Conservation (phyloP, 306 rosid species). For the Casuarina glauca region DNA sequence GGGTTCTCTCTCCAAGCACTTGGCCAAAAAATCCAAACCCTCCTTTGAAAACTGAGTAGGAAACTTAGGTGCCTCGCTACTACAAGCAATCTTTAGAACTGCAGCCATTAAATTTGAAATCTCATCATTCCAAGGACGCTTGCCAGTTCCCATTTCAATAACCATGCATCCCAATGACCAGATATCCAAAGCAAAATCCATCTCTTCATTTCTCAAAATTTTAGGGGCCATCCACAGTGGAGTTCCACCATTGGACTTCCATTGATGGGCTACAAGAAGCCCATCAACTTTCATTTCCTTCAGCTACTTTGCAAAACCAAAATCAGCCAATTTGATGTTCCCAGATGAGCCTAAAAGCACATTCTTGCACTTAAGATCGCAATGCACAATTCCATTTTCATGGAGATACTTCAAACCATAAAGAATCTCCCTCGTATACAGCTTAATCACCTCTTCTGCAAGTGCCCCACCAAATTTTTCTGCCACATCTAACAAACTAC, state of each 20-base stretch:
- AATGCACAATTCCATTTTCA: conserved; percentile 47
- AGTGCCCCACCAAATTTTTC: conserved; percentile 57
- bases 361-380: conserved; percentile 65
- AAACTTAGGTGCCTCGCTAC: conserved; percentile 41
- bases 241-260: conserved; percentile 41
- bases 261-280: not conserved
- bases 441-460: conserved; percentile 50
- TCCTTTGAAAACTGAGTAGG: conserved; percentile 48
- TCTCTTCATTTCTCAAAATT: conserved; percentile 44
- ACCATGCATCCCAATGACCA: conserved; percentile 72
- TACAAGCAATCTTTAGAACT: conserved; percentile 45
- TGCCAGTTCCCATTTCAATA: conserved; percentile 71
- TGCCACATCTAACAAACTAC: conserved; percentile 56
- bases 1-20: conserved; percentile 54
- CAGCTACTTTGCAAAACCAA: conserved; percentile 54
- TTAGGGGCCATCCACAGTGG: conserved; percentile 86
- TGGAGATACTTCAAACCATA: conserved; percentile 49
- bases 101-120: conserved; percentile 42
- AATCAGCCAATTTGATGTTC: conserved; percentile 60
- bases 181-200: conserved; percentile 44
- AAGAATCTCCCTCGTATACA: conserved; percentile 57
- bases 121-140: conserved; percentile 47
- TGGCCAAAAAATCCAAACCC: conserved; percentile 55
- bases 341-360: conserved; percentile 64
- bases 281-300: not conserved